Evolutionary conservation across 192 early-diverging fungal species (phyloP).

Genomic region (Chytriomyces hyalinus): DNA sequence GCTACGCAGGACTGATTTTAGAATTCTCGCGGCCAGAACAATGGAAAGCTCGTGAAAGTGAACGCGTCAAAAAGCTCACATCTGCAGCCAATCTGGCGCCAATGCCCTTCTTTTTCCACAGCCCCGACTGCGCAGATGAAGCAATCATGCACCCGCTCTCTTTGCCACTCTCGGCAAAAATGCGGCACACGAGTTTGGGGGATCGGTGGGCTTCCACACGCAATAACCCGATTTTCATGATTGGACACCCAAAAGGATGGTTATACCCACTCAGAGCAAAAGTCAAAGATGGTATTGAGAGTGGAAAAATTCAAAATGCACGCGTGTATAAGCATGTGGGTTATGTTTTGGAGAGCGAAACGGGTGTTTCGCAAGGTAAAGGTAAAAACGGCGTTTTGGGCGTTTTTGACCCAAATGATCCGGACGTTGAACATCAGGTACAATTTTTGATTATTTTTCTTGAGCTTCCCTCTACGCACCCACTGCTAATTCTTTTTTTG

Average conservation of each 20-base stretch:
- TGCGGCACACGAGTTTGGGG: background rate
- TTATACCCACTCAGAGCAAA: constrained; percentile 21
- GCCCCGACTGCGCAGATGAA: constrained; percentile 29
- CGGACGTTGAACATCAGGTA: constrained; percentile 26
- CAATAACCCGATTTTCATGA: background rate
- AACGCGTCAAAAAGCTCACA: background rate
- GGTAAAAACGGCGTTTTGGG: background rate
- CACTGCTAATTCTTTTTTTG: background rate
- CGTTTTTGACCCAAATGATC: constrained; percentile 21
- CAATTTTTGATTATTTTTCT: background rate
- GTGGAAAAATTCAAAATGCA: constrained; percentile 25
- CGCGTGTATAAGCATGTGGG: constrained; percentile 23
- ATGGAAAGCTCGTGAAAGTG: constrained; percentile 3
- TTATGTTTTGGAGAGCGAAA: constrained; percentile 5
- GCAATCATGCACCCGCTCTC: constrained; percentile 7
- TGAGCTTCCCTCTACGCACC: background rate
- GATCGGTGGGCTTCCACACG: constrained; percentile 12
- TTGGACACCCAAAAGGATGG: constrained; percentile 1
- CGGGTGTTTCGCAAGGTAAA: background rate
- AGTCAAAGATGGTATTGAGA: constrained; percentile 5
- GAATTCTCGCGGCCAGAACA: constrained; percentile 10
- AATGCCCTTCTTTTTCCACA: constrained; percentile 28
- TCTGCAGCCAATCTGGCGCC: background rate
- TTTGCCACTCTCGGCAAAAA: background rate
- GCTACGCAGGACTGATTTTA: constrained; percentile 5